Evolutionary conservation across 2,329 filamentous ascomycete species (phyloP).

Genomic region (Neonectria neomacrospora): DNA sequence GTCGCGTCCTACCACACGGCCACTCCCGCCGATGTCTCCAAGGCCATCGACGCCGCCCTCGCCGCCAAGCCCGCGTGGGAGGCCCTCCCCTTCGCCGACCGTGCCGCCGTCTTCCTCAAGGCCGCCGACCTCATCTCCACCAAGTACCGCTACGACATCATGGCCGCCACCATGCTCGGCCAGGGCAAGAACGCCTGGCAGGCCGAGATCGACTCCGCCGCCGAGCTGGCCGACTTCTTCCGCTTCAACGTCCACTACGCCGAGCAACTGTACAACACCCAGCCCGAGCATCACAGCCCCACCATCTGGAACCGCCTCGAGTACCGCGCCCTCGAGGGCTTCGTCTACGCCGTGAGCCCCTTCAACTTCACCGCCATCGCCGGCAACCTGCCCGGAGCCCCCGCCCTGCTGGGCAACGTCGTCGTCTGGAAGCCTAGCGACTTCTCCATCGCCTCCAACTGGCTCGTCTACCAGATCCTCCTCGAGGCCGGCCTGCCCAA

Average conservation of each 20-base stretch:
- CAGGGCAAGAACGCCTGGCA: conserved; percentile 99
- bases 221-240: conserved; percentile 92
- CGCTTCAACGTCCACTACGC: conserved; percentile 95
- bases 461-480: conserved; percentile 89
- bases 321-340: conserved; percentile 90
- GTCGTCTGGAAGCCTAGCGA: conserved; percentile 98
- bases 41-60: conserved; percentile 85
- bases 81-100: conserved; percentile 85
- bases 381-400: conserved; percentile 84
- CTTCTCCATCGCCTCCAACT: conserved; percentile 88
- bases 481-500: conserved; percentile 89
- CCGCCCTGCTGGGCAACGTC: conserved; percentile 92
- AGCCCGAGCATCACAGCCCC: conserved; percentile 83
- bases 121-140: conserved; percentile 89
- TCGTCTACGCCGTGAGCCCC: conserved; percentile 92
- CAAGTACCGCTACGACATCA: conserved; percentile 96
- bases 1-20: conserved; percentile 90
- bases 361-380: conserved; percentile 99
- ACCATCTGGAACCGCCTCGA: conserved; percentile 94
- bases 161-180: conserved; percentile 95
- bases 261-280: conserved; percentile 87
- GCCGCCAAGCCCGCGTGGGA: conserved; percentile 91
- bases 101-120: conserved; percentile 94
- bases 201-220: conserved; percentile 96
- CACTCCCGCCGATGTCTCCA: conserved; percentile 77